These are phyloP conservation scores for Quercus parvula DNA, from an alignment of 306 rosid species.

Conservation along the genomic window DNA sequence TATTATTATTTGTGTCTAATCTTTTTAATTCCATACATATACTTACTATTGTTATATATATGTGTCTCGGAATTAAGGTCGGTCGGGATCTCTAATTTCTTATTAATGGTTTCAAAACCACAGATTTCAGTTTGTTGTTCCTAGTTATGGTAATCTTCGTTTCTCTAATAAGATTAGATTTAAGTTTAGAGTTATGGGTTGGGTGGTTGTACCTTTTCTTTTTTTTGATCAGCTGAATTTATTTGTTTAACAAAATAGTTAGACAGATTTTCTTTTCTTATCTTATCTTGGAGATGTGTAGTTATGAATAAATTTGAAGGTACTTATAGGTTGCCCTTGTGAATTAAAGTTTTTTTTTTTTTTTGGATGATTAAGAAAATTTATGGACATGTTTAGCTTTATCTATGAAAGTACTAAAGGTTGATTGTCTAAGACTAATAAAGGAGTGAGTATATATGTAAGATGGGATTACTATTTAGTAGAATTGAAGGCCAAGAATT, in stretches of 20 bases:
- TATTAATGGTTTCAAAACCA: not conserved
- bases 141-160: not conserved
- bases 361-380: not conserved
- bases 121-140: not conserved
- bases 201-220: not conserved
- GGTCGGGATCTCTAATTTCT: conserved; percentile 20
- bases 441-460: not conserved
- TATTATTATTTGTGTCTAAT: too few species aligned
- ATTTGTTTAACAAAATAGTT: not conserved
- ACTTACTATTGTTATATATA: too few species aligned
- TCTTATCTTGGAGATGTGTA: not conserved
- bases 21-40: too few species aligned
- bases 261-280: not conserved
- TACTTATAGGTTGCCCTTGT: not conserved
- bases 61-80: conserved; percentile 1
- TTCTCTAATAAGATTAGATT: not conserved
- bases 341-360: not conserved
- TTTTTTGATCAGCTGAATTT: not conserved
- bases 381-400: not conserved
- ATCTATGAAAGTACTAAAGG: not conserved
- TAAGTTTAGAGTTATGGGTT: not conserved
- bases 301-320: not conserved
- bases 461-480: not conserved
- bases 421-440: not conserved
- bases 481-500: not conserved